Conservation (phyloP, 139 green algal species). For the Coelastrella sp. region DNA sequence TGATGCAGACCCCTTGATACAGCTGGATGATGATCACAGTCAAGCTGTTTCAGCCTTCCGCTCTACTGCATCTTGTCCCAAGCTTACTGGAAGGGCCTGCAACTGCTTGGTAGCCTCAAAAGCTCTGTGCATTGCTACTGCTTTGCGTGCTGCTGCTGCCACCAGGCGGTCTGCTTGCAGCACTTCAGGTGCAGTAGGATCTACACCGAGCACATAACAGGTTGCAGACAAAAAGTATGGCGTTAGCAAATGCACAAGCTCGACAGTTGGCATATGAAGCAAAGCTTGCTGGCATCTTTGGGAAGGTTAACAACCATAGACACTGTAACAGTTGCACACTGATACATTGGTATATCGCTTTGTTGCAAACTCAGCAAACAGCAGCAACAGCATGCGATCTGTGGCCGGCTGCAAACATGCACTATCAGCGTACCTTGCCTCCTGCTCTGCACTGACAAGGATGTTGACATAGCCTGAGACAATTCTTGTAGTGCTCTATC, state of each 20-base stretch:
- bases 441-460: neutral
- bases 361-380: no score
- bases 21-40: no score
- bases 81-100: constrained; percentile 6
- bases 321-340: no score
- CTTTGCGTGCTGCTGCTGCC: constrained; percentile 49
- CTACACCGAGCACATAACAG: neutral
- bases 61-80: neutral
- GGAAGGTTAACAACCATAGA: no score
- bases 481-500: constrained; percentile 34
- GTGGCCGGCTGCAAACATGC: no score
- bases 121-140: constrained; percentile 46
- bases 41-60: neutral
- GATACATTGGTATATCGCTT: no score
- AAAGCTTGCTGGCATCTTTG: no score
- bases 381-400: neutral
- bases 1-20: no score
- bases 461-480: constrained; percentile 32
- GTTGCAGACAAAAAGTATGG: neutral
- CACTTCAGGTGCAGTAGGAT: constrained; percentile 45
- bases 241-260: no score
- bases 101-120: constrained; percentile 31
- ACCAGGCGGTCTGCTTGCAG: constrained; percentile 48
- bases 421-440: constrained; percentile 30
- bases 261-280: no score